Percentiles rank a stretch among this genome's conserved stretches.
Conservation (phyloP, 2,329 filamentous ascomycete species). For the Cladosporium colombiae region DNA sequence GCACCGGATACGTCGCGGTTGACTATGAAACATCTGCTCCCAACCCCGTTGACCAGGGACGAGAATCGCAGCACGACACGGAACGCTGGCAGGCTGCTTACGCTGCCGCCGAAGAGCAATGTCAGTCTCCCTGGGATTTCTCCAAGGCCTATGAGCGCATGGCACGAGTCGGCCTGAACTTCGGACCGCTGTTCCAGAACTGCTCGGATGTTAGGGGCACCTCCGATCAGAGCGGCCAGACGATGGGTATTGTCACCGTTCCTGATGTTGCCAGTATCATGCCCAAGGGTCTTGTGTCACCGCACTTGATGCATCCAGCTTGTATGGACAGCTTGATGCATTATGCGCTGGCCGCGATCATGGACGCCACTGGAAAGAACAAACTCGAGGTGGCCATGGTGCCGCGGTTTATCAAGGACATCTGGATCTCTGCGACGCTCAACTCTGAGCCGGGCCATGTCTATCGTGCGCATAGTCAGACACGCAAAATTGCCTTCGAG, state of each 20-base stretch:
- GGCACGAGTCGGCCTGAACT: conserved; percentile 24
- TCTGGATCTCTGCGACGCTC: conserved; percentile 3
- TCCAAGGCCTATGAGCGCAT: conserved; percentile 19
- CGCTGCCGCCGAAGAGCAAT: neutral
- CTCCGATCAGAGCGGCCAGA: conserved; percentile 7
- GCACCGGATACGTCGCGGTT: conserved; percentile 1
- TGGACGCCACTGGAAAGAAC: conserved; percentile 12
- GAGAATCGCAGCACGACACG: neutral
- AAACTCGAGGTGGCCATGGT: conserved; percentile 9
- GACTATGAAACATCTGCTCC: neutral
- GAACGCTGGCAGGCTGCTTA: neutral
- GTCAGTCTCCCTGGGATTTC: neutral
- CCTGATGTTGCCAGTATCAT: conserved; percentile 18
- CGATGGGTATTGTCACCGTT: conserved; percentile 14
- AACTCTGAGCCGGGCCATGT: neutral
- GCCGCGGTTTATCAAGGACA: conserved; percentile 5
- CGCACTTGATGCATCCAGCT: conserved; percentile 17
- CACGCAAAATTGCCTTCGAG: conserved; percentile 16
- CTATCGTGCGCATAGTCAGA: conserved; percentile 13
- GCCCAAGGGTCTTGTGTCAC: conserved; percentile 9
- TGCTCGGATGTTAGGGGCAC: conserved; percentile 13
- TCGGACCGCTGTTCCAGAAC: conserved; percentile 22
- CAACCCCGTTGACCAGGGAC: neutral
- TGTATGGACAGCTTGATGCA: conserved; percentile 22
- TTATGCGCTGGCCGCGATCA: conserved; percentile 17